Conservation (phyloP, 345 rosid genomes). For the Ceriops decandra region DNA sequence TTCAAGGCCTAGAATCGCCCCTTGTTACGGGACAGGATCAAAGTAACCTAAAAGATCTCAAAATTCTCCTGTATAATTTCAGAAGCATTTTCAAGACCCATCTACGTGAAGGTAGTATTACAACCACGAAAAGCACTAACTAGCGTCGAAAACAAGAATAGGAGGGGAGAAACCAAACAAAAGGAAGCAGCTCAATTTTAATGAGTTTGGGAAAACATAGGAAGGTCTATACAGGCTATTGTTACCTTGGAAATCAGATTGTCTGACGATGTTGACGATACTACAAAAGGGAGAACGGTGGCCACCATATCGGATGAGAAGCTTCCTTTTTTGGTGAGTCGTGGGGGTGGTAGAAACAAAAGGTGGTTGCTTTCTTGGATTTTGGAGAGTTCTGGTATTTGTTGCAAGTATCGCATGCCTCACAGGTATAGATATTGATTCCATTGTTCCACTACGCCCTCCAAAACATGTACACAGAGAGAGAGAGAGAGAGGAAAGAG, state of each 20-base stretch:
- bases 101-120: too few relatives aligned
- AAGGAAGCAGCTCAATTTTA: not conserved
- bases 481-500: not conserved
- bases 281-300: not conserved
- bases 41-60: too few relatives aligned
- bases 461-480: not conserved
- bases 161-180: not conserved
- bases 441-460: constrained; percentile 6
- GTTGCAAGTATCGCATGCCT: not conserved
- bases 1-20: too few relatives aligned
- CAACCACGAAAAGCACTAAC: too few relatives aligned
- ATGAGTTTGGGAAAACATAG: not conserved
- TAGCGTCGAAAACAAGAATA: too few relatives aligned
- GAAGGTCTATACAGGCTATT: not conserved
- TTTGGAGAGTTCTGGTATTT: not conserved
- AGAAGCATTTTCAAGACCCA: too few relatives aligned
- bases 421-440: constrained; percentile 1
- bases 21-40: too few relatives aligned
- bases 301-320: not conserved
- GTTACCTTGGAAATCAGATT: constrained; percentile 16
- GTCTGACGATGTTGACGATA: constrained; percentile 10
- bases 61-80: too few relatives aligned
- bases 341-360: not conserved
- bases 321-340: not conserved
- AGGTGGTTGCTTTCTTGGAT: not conserved